Evolutionary conservation across 148 eudicot species (phyloP).

Genomic region (Suaeda aralocaspica): DNA sequence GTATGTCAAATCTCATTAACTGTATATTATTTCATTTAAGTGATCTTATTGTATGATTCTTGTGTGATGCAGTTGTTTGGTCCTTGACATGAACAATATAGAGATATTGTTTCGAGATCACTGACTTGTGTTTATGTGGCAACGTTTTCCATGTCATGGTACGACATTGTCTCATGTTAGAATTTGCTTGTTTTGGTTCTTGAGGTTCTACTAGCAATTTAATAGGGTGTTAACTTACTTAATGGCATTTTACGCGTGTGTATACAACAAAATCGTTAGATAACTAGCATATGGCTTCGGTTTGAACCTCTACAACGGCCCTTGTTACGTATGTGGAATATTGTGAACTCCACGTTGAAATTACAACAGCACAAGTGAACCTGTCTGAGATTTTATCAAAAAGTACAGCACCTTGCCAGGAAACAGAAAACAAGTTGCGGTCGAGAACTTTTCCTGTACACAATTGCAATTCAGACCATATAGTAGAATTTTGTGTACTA

Average conservation of each 20-base stretch:
- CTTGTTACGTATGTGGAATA: constrained; percentile 85
- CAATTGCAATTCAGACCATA: too few relatives aligned
- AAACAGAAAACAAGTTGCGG: constrained; percentile 87
- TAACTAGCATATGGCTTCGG: constrained; percentile 82
- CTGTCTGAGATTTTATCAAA: constrained; percentile 65
- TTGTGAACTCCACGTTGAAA: constrained; percentile 84
- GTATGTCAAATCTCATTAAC: too few relatives aligned
- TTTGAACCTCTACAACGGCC: constrained; percentile 90
- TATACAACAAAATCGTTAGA: constrained; percentile 78
- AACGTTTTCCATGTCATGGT: too few relatives aligned
- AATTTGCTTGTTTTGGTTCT: constrained; percentile 21
- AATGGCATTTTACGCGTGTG: constrained; percentile 91
- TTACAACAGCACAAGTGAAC: constrained; percentile 88
- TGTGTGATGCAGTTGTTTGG: too few relatives aligned
- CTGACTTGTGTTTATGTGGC: too few relatives aligned
- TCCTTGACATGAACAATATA: too few relatives aligned
- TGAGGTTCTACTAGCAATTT: constrained; percentile 93
- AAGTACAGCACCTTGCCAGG: constrained; percentile 59
- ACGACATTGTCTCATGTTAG: too few relatives aligned
- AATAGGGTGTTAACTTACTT: constrained; percentile 86
- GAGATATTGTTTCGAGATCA: not conserved
- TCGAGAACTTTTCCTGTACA: too few relatives aligned
- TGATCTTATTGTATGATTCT: not conserved
- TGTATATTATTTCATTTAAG: not conserved
- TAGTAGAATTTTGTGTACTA: not conserved